Percentiles rank a stretch among this genome's conserved stretches.
phyloP scores from a whole-genome alignment of 805 yeast genomes.

The Wickerhamomyces xylosicus region DNA sequence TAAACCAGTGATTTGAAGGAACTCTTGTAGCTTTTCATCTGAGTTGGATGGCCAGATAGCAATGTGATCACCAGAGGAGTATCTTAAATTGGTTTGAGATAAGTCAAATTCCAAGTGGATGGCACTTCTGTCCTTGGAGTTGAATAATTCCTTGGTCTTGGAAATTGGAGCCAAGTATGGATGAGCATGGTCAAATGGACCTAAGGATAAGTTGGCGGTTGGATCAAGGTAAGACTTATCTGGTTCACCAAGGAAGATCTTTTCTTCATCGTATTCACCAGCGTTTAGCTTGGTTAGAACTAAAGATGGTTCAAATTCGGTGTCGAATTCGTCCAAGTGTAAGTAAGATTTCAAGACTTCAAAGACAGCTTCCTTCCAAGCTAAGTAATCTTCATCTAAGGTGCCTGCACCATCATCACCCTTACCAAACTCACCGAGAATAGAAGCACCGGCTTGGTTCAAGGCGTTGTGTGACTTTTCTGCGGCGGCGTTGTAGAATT shows the following conservation, averaged over 20 bases:
- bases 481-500: conserved; percentile 79
- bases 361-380: conserved; percentile 82
- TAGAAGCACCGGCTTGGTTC: conserved; percentile 56
- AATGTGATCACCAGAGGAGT: conserved; percentile 92
- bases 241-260: conserved; percentile 79
- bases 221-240: conserved; percentile 25
- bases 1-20: conserved; percentile 56
- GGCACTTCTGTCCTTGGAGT: conserved; percentile 58
- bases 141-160: conserved; percentile 60
- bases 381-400: conserved; percentile 86
- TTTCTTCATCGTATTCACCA: conserved; percentile 25
- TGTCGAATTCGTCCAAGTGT: conserved; percentile 70
- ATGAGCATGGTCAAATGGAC: conserved; percentile 73
- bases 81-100: conserved; percentile 61
- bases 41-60: conserved; percentile 94
- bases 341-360: conserved; percentile 54
- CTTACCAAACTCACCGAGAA: conserved; percentile 70
- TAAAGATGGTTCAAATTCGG: conserved; percentile 64
- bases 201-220: conserved; percentile 30
- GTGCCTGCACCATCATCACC: conserved; percentile 96
- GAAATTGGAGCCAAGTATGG: conserved; percentile 73
- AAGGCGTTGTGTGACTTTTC: conserved; percentile 43
- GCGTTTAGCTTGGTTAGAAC: conserved; percentile 29
- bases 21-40: conserved; percentile 57
- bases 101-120: conserved; percentile 86